Conservation (phyloP, 352 stramenopile genomes). For the Phytophthora cryptogea region DNA sequence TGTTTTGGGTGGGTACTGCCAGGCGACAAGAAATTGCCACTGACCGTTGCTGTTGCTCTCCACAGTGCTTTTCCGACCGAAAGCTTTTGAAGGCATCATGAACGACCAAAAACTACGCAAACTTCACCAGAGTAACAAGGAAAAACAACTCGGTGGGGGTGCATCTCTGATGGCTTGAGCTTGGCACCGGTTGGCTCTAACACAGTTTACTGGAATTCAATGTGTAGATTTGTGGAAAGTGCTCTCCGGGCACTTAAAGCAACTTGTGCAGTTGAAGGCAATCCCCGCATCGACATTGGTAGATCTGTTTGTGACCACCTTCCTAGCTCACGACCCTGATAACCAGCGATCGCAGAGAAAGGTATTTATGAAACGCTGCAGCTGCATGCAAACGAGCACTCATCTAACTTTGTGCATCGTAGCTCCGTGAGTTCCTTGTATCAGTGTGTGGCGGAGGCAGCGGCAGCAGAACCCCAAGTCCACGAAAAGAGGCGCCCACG, state of each 20-base stretch:
- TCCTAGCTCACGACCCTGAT: conserved; percentile 55
- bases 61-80: conserved; percentile 66
- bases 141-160: conserved; percentile 64
- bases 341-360: conserved; percentile 76
- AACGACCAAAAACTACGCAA: conserved; percentile 81
- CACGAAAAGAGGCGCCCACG: conserved; percentile 27
- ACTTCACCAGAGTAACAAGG: conserved; percentile 70
- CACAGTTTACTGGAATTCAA: background rate
- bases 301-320: conserved; percentile 54
- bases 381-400: background rate
- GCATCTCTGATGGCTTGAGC: background rate
- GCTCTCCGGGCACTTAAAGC: conserved; percentile 59
- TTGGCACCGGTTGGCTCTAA: background rate
- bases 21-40: background rate
- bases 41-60: conserved; percentile 1
- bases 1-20: background rate
- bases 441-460: conserved; percentile 46
- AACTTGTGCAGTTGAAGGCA: conserved; percentile 50
- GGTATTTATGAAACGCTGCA: conserved; percentile 26
- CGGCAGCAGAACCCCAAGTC: conserved; percentile 20
- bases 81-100: conserved; percentile 84
- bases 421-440: conserved; percentile 72
- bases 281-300: conserved; percentile 42
- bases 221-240: conserved; percentile 72
- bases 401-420: conserved; percentile 10